Conservation (phyloP, 441 rosid species). For the Croton setiger region DNA sequence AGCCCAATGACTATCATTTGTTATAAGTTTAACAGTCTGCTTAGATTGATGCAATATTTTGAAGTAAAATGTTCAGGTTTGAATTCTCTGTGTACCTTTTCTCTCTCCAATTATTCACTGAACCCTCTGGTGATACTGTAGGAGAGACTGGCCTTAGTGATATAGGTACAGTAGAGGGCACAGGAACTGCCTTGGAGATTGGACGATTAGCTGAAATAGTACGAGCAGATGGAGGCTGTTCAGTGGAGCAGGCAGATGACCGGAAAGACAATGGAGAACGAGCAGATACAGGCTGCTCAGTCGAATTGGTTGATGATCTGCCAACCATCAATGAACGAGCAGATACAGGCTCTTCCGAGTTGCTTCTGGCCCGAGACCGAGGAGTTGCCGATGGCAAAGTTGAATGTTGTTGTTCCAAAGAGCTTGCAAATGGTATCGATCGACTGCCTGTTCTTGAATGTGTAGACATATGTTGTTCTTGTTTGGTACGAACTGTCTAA, state of each 20-base stretch:
- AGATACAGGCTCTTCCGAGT: conserved; percentile 1
- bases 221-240: conserved; percentile 17
- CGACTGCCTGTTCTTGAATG: conserved; percentile 39
- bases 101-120: conserved; percentile 43
- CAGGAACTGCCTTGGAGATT: conserved; percentile 35
- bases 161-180: conserved; percentile 51
- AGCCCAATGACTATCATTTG: neutral
- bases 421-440: conserved; percentile 27
- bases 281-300: conserved; percentile 7
- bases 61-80: conserved; percentile 4
- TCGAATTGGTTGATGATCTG: neutral
- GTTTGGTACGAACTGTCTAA: conserved; percentile 60
- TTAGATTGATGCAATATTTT: conserved; percentile 4
- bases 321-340: conserved; percentile 3
- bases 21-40: neutral
- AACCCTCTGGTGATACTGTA: conserved; percentile 35
- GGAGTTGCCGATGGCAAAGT: conserved; percentile 6
- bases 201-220: conserved; percentile 13
- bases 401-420: conserved; percentile 10
- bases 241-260: conserved; percentile 23
- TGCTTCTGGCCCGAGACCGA: conserved; percentile 4
- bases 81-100: conserved; percentile 44
- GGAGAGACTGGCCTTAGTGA: conserved; percentile 55
- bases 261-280: conserved; percentile 13
- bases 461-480: conserved; percentile 48